Base-by-base conservation (phyloP, 140 eudicot species). In the Senecio squalidus region DNA sequence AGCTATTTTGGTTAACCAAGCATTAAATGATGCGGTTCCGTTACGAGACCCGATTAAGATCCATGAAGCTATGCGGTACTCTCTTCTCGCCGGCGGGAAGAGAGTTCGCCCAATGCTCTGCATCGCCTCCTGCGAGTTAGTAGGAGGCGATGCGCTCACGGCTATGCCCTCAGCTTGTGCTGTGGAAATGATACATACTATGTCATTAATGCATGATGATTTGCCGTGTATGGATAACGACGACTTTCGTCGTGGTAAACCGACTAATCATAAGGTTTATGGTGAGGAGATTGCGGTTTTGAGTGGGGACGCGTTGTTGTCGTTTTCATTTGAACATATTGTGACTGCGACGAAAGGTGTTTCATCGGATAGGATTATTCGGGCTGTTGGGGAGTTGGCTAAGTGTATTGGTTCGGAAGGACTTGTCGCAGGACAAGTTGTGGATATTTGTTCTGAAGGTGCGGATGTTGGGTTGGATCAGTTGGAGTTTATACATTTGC, bases 211-310 rank as follows among this genome's bases (percentile, higher is more conserved):
- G 64, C 95, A 82, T 55, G 95, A 86, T 20, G 95, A 86, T 55
- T 66, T 86, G 1, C 95, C 95, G 2, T 79, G 91, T 29, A 76
- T 86, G 95, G 95, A 86, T 43, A 74, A 86, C 64, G 95, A 82
- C 59, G 95, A 86, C 25, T 69, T 86, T 34, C 78, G 95, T 8
- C 72, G 95, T 0, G 95, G 95, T 0, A 86, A 82, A 14, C 95
- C 88, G 25, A 82, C 95, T 0, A 86, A 82, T 53, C 95, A 86
- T 60, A 69, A 15, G 4, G 84, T 86, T 2, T 86, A 33, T 43
- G 95, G 95, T 4, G 91, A 86, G 34, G 68, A 79, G 27, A 77
- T 82, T 8, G 91, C 95, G 3, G 74, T 86, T n/a, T 53, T 86
- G 1, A 85, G 77, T 0, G 95, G 91, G 13, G 95, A 82, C 29